phyloP scores from a whole-genome alignment of 768 basidiomycete genomes.

The Lentinula boryana region DNA sequence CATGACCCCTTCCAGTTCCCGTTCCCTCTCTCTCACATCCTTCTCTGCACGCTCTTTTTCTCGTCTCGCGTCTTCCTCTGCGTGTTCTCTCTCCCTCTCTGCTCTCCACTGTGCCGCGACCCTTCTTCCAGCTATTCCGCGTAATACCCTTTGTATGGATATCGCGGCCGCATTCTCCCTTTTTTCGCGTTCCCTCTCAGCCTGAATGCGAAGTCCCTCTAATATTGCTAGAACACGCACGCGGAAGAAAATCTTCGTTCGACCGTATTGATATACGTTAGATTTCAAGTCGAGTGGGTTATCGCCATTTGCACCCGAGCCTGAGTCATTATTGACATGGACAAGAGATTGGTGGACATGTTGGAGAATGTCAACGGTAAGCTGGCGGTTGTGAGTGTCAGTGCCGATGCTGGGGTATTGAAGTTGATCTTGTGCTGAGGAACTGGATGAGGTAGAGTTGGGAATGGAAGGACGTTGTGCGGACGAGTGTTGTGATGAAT shows the following conservation, averaged over 20 bases:
- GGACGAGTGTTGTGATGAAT: slow-evolving; percentile 53
- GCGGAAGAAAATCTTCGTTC: slow-evolving; percentile 98
- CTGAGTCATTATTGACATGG: slow-evolving; percentile 35
- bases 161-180: slow-evolving; percentile 54
- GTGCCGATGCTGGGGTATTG: background rate
- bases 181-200: slow-evolving; percentile 95
- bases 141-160: slow-evolving; percentile 69
- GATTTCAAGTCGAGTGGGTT: background rate
- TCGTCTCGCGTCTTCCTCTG: slow-evolving; percentile 67
- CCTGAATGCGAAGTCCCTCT: slow-evolving; percentile 79
- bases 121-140: slow-evolving; percentile 64
- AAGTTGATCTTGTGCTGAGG: background rate
- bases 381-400: slow-evolving; percentile 50
- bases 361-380: slow-evolving; percentile 81
- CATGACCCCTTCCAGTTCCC: background rate
- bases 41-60: slow-evolving; percentile 48
- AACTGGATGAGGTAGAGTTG: slow-evolving; percentile 45
- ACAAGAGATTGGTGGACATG: slow-evolving; percentile 87
- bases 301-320: background rate
- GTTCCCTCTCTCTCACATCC: background rate
- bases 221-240: slow-evolving; percentile 97
- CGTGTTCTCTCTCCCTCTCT: slow-evolving; percentile 73
- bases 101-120: slow-evolving; percentile 69
- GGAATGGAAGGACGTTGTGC: slow-evolving; percentile 68
- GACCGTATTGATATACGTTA: slow-evolving; percentile 73